These are phyloP conservation scores for Monosporascus sp. DNA, from an alignment of 2,329 filamentous ascomycete species.

Conservation along the genomic window DNA sequence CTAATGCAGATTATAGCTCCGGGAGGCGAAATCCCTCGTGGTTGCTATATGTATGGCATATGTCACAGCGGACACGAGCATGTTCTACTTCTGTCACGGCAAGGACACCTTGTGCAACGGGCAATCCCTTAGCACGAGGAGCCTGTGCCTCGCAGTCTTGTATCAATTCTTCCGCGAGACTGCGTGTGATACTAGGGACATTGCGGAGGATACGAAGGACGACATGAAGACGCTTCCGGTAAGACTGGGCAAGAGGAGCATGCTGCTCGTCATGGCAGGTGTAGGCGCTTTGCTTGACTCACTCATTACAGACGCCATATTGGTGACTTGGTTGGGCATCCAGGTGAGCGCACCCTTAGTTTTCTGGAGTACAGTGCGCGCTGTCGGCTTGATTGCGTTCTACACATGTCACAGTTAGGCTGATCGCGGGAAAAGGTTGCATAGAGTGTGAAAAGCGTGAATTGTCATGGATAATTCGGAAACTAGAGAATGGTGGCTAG, in stretches of 20 bases:
- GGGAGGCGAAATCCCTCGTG: neutral
- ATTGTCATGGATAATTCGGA: too few species aligned
- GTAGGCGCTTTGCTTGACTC: neutral
- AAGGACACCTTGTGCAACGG: neutral
- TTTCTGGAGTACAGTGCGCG: neutral
- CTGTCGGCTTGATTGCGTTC: neutral
- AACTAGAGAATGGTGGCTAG: too few species aligned
- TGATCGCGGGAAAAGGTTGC: too few species aligned
- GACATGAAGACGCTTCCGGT: slow-evolving; percentile 5
- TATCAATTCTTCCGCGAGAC: slow-evolving; percentile 11
- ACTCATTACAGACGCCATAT: neutral
- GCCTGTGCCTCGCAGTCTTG: slow-evolving; percentile 5
- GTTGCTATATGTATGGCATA: neutral
- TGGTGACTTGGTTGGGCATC: neutral
- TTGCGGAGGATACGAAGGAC: slow-evolving; percentile 4
- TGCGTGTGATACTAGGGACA: slow-evolving; percentile 5
- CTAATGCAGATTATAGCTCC: neutral
- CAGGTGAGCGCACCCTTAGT: neutral
- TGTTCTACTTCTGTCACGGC: neutral
- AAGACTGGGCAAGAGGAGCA: slow-evolving; percentile 1
- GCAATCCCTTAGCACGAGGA: slow-evolving; percentile 2
- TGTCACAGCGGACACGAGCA: neutral
- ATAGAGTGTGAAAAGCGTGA: too few species aligned
- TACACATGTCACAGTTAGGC: neutral
- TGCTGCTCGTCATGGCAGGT: neutral